phyloP scores from a whole-genome alignment of 2,329 filamentous ascomycete species.

The Penicillium fuscoglaucum region DNA sequence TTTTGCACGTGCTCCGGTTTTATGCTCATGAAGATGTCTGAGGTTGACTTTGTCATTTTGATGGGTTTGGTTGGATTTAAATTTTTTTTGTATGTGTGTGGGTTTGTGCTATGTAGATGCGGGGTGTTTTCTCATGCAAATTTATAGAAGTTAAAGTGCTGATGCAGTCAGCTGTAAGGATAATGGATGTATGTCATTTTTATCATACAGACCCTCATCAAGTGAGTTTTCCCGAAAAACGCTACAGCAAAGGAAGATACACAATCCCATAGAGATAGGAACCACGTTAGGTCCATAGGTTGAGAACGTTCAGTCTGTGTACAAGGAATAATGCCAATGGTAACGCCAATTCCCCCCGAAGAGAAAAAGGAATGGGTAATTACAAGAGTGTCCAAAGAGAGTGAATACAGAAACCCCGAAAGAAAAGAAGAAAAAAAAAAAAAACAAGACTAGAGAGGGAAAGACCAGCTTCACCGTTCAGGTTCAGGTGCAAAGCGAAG shows the following conservation, averaged over 20 bases:
- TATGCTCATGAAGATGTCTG: constrained; percentile 53
- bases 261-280: not conserved
- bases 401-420: not conserved
- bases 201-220: not conserved
- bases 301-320: not conserved
- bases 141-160: not conserved
- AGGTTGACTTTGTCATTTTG: constrained; percentile 1
- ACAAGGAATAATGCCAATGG: not conserved
- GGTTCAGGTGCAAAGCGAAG: constrained; percentile 1
- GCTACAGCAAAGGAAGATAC: not conserved
- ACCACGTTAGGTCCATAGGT: not conserved
- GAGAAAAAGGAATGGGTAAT: constrained; percentile 1
- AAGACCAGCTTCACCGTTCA: constrained; percentile 1
- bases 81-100: not conserved
- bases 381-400: constrained; percentile 4
- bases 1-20: constrained; percentile 47
- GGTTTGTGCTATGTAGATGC: not conserved
- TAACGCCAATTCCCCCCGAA: constrained; percentile 1
- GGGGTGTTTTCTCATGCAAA: not conserved
- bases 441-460: not conserved
- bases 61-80: not conserved
- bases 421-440: not conserved
- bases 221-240: not conserved
- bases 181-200: not conserved
- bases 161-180: too few species aligned